Base-by-base conservation (phyloP, 2,329 filamentous ascomycete species). In the Fusarium udum region DNA sequence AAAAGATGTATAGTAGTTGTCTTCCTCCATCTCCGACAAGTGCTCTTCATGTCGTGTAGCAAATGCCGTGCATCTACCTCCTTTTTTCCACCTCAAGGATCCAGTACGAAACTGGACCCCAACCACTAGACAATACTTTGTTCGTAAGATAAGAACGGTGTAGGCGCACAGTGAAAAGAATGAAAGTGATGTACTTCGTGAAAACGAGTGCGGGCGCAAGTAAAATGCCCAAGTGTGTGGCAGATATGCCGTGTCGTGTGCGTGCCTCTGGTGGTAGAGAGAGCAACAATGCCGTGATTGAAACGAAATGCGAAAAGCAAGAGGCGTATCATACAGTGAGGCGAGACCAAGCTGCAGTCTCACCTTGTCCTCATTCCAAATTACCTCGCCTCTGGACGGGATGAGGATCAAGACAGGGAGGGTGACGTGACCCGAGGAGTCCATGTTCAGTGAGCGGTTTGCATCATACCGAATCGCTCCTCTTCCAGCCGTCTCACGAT, bases 401-500 rank as follows among this genome's bases (percentile, higher is more conserved):
- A 40, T 56, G 57, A 61, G 61, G 46, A 60, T 62, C 39, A 62
- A 60, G 56, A 72, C 28, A 64, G 46, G 42, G 28, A 64, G 46
- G 42, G 28, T 37, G 24, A 28, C 20, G 28, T 52, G 49, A 53
- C 51, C 64, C 57, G 62, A 49, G 31, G 43, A 67, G 53, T 55
- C 49, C 37, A 53, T 36, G 58, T 64, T 75, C 64, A 77, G 65
- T 77, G 75, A 49, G 76, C 76, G 49, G 72, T 64, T 42, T 78
- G 75, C 78, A 84, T 70, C 79, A 76, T 68, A 48, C 81, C 67
- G 74, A 79, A 80, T 56, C 85, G 81, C 77, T 86, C 84, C 78
- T 89, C 86, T 76, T 90, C 88, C 76, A 89, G 81, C 72, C 87
- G 82, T 76, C 87, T 85, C 64, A 89, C 86, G 78, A 89, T 82